Evolutionary conservation across 2,329 filamentous ascomycete species (phyloP).

Genomic region (Botrytis pseudocinerea): DNA sequence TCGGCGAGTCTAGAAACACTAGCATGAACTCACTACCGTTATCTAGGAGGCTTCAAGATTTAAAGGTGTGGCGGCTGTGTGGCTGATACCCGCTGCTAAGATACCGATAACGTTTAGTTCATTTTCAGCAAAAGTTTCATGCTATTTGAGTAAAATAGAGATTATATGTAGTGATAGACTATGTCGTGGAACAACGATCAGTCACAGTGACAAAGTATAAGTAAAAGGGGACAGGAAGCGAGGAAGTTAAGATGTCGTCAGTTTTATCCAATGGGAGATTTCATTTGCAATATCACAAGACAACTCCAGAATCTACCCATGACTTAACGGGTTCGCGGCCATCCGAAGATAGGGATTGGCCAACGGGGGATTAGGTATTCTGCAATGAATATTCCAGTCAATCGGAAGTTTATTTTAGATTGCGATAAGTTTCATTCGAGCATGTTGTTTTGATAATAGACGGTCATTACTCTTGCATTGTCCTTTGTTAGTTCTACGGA

Average conservation of each 20-base stretch:
- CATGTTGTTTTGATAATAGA: not conserved
- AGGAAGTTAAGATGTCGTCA: not conserved
- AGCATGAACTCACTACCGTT: not conserved
- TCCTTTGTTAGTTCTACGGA: not conserved
- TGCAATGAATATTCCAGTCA: not conserved
- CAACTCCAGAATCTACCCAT: not conserved
- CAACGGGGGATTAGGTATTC: not conserved
- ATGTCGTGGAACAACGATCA: not conserved
- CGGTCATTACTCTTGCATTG: not conserved
- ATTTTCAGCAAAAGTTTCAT: not conserved
- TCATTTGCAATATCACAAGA: conserved; percentile 3
- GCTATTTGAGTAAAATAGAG: not conserved
- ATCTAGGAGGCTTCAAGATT: not conserved
- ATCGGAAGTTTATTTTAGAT: not conserved
- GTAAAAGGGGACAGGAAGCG: conserved; percentile 17
- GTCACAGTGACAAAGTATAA: conserved; percentile 15
- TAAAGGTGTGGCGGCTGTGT: conserved; percentile 1
- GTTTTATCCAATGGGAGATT: conserved; percentile 2
- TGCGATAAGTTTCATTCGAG: not conserved
- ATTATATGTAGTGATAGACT: not conserved
- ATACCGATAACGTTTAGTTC: not conserved
- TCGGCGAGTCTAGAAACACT: not conserved
- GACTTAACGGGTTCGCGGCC: not conserved
- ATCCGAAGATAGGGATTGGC: conserved; percentile 5
- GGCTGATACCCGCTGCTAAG: not conserved